Evolutionary conservation across 345 rosid species (phyloP).

Genomic region (Odontarrhena argentea): DNA sequence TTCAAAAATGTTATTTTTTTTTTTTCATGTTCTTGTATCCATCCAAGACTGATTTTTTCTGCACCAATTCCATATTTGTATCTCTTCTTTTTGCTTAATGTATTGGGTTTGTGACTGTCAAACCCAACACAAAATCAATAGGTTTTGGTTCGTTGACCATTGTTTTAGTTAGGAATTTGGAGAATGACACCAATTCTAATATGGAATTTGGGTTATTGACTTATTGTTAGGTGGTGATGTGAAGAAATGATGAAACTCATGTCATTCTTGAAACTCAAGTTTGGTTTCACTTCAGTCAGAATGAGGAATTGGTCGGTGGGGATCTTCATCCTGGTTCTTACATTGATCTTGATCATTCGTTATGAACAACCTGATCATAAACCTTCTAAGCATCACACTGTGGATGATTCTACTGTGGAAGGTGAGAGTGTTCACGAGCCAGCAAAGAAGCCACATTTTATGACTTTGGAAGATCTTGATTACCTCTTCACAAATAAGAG

Average conservation of each 20-base stretch:
- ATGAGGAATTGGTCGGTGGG: conserved; percentile 89
- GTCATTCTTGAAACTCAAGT: conserved; percentile 39
- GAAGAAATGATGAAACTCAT: conserved; percentile 3
- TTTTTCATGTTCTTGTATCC: conserved; percentile 20
- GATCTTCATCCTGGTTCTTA: conserved; percentile 55
- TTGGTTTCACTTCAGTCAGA: conserved; percentile 41
- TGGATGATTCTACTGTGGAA: conserved; percentile 35
- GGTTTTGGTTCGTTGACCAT: not conserved
- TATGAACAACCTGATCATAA: conserved; percentile 58
- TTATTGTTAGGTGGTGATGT: not conserved
- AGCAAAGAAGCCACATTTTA: conserved; percentile 46
- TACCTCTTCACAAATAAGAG: conserved; percentile 56
- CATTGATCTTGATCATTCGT: conserved; percentile 53
- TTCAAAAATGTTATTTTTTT: not conserved
- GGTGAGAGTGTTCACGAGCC: conserved; percentile 35
- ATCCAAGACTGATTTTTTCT: conserved; percentile 14
- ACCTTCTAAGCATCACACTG: conserved; percentile 48
- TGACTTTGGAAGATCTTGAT: conserved; percentile 55
- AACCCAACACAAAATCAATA: not conserved
- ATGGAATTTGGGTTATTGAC: not conserved
- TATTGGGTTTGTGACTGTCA: not conserved
- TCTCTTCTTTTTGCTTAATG: not conserved
- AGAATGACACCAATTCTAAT: not conserved
- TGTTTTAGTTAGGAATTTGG: conserved; percentile 5
- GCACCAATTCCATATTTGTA: not conserved